Evolutionary conservation across 140 eudicot species (phyloP), one percentile per base, ranked within the genome.

Genomic region (Artemisia princeps): DNA sequence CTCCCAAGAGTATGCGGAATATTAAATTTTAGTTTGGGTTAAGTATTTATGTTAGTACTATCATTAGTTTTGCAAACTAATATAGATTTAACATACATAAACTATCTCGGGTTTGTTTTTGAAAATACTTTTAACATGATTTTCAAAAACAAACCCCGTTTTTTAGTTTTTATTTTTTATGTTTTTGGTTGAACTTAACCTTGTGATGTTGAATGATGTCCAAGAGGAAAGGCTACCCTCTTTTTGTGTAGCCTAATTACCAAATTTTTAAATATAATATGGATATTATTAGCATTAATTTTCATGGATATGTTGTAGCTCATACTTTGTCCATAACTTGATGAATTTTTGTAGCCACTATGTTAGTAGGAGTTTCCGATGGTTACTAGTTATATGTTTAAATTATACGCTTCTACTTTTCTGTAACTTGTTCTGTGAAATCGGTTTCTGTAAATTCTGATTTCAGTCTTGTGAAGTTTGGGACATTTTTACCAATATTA

Each of bases 221-320:
- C 17, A 2, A 2, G 55, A 50, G 55, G 15, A 50, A 13, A 50
- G 55, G 55, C 55, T 50, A 13, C 55, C 19, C 14, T 50, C 6
- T 50, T 50, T 49, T 50, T 50, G 55, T 50, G 55, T 50, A 50
- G 55, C 55, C 55, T 15, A 50, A 3, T 13, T 50, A 50, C n/a
- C 55, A 50, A 50, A 30, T 0, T 30, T 5, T 30, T 30, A 30
- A 30, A 49, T 49, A 49, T 14, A 49, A 49, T 12, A 10, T 8
- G 40, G 40, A 49, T 49, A 49, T 49, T 49, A 49, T 49, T 49
- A 49, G 54, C 54, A 49, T 9, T 17, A 17, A 17, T 17, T 17
- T 17, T 17, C 19, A 17, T 17, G 19, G 19, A 17, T 17, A 17
- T 17, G 19, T 17, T 17, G 8, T 30, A 30, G 40, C 40, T 30